phyloP scores from a whole-genome alignment of 2,329 filamentous ascomycete species.

The Nothomitra cinnamomea region DNA sequence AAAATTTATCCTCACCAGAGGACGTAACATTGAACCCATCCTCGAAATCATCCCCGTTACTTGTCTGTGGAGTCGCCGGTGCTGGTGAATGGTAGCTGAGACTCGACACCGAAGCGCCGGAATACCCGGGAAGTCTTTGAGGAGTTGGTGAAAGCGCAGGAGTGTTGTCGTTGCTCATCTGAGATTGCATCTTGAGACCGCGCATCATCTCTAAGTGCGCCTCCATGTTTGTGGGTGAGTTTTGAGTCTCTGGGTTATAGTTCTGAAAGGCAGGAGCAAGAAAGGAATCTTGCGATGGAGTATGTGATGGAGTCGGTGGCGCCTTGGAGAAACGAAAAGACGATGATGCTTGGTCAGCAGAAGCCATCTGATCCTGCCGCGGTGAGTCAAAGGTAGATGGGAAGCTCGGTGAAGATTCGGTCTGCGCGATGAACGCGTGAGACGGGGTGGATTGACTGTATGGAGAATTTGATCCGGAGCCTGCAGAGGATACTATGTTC shows the following conservation, averaged over 20 bases:
- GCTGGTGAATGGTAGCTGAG: conserved; percentile 43
- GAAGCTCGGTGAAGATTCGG: neutral
- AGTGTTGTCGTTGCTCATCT: conserved; percentile 28
- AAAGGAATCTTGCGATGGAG: conserved; percentile 34
- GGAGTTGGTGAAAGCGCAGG: conserved; percentile 26
- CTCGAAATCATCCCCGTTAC: conserved; percentile 2
- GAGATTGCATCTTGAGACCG: conserved; percentile 33
- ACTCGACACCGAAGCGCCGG: conserved; percentile 39
- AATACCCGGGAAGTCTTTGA: neutral
- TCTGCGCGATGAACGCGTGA: conserved; percentile 27
- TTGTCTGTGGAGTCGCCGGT: conserved; percentile 38
- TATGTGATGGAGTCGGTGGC: conserved; percentile 37
- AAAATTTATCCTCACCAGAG: conserved; percentile 15
- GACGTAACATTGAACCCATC: conserved; percentile 1
- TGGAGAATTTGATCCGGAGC: conserved; percentile 26
- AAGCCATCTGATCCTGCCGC: neutral
- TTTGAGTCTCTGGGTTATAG: conserved; percentile 21
- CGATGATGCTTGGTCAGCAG: conserved; percentile 1
- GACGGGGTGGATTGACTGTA: conserved; percentile 19
- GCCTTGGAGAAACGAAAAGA: conserved; percentile 25
- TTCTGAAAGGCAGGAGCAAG: conserved; percentile 28
- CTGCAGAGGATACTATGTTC: too few species aligned
- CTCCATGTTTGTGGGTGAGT: conserved; percentile 24
- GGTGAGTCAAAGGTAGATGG: conserved; percentile 20
- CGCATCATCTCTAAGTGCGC: conserved; percentile 39